Percentiles rank a stretch among this genome's conserved stretches.
Conservation (phyloP, 208 protist species). For the Acanthamoeba sp. region DNA sequence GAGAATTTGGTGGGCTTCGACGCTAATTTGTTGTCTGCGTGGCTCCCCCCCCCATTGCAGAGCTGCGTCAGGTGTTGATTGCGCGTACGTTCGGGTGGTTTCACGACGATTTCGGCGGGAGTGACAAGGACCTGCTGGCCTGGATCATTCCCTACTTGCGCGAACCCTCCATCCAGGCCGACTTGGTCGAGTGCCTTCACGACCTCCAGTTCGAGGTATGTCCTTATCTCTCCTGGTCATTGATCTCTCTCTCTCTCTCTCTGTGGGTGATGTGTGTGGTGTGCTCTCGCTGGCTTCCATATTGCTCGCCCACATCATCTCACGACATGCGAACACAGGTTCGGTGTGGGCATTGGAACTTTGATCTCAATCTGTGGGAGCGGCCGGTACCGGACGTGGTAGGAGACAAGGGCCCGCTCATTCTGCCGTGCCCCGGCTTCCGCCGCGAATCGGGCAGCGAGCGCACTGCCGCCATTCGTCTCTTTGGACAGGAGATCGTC, state of each 20-base stretch:
- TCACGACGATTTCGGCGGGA: slow-evolving; percentile 55
- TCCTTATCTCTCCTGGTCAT: too few species aligned
- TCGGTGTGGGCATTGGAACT: slow-evolving; percentile 62
- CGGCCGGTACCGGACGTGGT: neutral
- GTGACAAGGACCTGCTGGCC: slow-evolving; percentile 41
- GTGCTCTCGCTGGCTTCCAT: too few species aligned
- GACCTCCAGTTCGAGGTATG: slow-evolving; percentile 54
- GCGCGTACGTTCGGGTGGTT: slow-evolving; percentile 67
- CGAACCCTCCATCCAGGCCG: neutral
- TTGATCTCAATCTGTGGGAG: slow-evolving; percentile 60
- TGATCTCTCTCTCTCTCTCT: too few species aligned
- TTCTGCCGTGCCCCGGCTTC: slow-evolving; percentile 36
- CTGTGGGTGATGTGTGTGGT: too few species aligned
- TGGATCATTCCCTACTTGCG: slow-evolving; percentile 50
- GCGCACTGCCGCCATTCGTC: slow-evolving; percentile 7
- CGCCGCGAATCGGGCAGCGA: slow-evolving; percentile 34
- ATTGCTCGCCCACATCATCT: too few species aligned
- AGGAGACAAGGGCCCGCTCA: neutral
- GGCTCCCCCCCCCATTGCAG: neutral
- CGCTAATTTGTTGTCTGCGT: neutral
- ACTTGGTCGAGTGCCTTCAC: neutral
- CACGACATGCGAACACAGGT: too few species aligned
- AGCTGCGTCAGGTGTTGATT: slow-evolving; percentile 22
- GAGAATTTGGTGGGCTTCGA: too few species aligned
- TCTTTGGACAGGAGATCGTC: slow-evolving; percentile 19